Base-by-base conservation (phyloP, 768 basidiomycete genomes). In the Candolleomyces eurysporus region DNA sequence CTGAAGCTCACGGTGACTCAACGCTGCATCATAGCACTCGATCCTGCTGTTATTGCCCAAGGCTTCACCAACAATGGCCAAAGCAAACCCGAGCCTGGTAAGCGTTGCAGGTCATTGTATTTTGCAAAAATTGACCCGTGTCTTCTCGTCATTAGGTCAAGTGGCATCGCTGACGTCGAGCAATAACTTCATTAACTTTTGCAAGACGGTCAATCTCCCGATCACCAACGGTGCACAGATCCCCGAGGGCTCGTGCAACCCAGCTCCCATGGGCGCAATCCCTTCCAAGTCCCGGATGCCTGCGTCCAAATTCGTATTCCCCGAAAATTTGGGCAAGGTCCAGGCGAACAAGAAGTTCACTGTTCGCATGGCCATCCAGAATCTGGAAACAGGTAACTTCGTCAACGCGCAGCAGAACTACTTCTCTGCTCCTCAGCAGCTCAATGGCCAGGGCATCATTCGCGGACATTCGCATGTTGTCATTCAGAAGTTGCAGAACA, bases 101-200 rank as follows among this genome's bases (percentile, higher is more conserved):
- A 79, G 19, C 79, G 82, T 65, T 74, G 73, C 40, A 69, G 76
- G 0, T 78, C 79, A 14, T 10, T 75, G 19, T 81, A 80, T 3
- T 79, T 78, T 43, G 63, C 61, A 32, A 84, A 84, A 5, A 9
- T 10, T 39, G n/a, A 36, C 40, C n/a, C 31, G 11, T 4, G 3
- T 1, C 42, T 46, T 17, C 39, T 7, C 11, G 36, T 36, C 36
- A 1, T 11, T 46, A 66, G 82, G 83, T 48, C 83, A 85, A 69
- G 80, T 81, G 59, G 76, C 82, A 9, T 85, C 83, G 3, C 69
- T 81, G 52, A 84, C 84, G 1, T 84, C 82, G n/a, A 75, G 73
- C 30, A 87, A 88, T 75, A 88, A 89, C 77, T 89, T 85, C 69
- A 82, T 84, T 76, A 84, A 85, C 77, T 81, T 81, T 66, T 87